These are phyloP conservation scores for Dacryopinax primogenitus DNA, from an alignment of 768 basidiomycete genomes.

Conservation along the genomic window DNA sequence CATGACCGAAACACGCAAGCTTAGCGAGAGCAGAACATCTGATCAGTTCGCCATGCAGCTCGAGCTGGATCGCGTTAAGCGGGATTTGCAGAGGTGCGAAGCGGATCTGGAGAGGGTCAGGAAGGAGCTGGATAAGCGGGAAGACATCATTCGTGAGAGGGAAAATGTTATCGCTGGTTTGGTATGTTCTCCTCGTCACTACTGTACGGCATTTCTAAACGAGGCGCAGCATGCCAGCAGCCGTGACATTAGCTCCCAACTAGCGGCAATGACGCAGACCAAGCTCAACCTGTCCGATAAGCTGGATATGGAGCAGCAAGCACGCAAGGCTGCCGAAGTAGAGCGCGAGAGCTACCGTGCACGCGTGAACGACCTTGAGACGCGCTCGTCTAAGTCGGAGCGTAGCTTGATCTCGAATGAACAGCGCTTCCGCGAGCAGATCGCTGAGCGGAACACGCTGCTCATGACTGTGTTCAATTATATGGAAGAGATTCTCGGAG, in stretches of 20 bases:
- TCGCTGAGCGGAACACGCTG: slow-evolving; percentile 85
- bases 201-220: neutral
- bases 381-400: slow-evolving; percentile 69
- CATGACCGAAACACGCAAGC: slow-evolving; percentile 60
- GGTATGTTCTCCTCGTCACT: slow-evolving; percentile 17
- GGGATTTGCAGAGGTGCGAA: slow-evolving; percentile 70
- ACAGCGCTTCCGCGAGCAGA: slow-evolving; percentile 74
- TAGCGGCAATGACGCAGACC: slow-evolving; percentile 78
- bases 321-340: slow-evolving; percentile 46
- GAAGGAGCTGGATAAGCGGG: slow-evolving; percentile 54
- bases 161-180: slow-evolving; percentile 63
- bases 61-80: slow-evolving; percentile 72
- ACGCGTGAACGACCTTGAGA: slow-evolving; percentile 63
- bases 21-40: slow-evolving; percentile 73
- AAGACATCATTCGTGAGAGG: slow-evolving; percentile 51
- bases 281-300: slow-evolving; percentile 78
- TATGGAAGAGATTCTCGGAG: slow-evolving; percentile 83
- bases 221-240: slow-evolving; percentile 53
- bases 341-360: slow-evolving; percentile 50
- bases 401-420: slow-evolving; percentile 56
- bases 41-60: slow-evolving; percentile 78
- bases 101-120: slow-evolving; percentile 61
- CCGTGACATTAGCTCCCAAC: slow-evolving; percentile 61
- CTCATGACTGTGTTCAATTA: slow-evolving; percentile 89
- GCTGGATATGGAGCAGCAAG: slow-evolving; percentile 56